Evolutionary conservation across 148 eudicot genomes (phyloP).

Genomic region (Fagopyrum homotropicum): DNA sequence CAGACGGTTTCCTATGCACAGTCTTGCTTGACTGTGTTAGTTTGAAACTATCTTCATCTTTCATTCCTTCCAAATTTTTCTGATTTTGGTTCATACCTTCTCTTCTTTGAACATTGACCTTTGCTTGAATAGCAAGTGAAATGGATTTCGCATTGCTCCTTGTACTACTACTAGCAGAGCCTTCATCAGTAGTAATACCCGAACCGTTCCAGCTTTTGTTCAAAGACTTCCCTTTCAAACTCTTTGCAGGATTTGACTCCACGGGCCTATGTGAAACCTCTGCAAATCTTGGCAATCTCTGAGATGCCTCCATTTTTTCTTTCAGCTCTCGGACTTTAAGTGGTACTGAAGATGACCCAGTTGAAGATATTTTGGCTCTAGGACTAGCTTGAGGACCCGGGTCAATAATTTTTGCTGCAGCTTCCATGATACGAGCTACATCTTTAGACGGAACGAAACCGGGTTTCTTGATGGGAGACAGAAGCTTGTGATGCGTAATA

Average conservation of each 20-base stretch:
- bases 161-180: slow-evolving; percentile 21
- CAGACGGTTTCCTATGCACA: slow-evolving; percentile 36
- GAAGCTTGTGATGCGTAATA: slow-evolving; percentile 75
- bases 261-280: slow-evolving; percentile 37
- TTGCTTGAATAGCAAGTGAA: slow-evolving; percentile 93
- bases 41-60: slow-evolving; percentile 35
- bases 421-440: slow-evolving; percentile 86
- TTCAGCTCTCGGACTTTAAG: slow-evolving; percentile 54
- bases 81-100: slow-evolving; percentile 42
- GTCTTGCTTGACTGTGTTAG: slow-evolving; percentile 34
- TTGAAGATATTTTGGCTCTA: slow-evolving; percentile 44
- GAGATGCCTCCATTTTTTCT: slow-evolving; percentile 57
- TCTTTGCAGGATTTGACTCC: slow-evolving; percentile 55
- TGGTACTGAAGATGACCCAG: slow-evolving; percentile 62
- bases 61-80: slow-evolving; percentile 30
- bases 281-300: slow-evolving; percentile 31
- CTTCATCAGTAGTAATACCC: slow-evolving; percentile 36
- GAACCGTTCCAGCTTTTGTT: slow-evolving; percentile 62
- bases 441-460: slow-evolving; percentile 53
- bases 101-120: slow-evolving; percentile 86
- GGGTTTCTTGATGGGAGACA: slow-evolving; percentile 84
- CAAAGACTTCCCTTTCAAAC: slow-evolving; percentile 47
- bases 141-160: slow-evolving; percentile 61
- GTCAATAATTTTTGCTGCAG: slow-evolving; percentile 79
- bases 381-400: slow-evolving; percentile 41